Base-by-base conservation (phyloP, 805 yeast genomes). In the Saccharomycopsis synnaedendra region DNA sequence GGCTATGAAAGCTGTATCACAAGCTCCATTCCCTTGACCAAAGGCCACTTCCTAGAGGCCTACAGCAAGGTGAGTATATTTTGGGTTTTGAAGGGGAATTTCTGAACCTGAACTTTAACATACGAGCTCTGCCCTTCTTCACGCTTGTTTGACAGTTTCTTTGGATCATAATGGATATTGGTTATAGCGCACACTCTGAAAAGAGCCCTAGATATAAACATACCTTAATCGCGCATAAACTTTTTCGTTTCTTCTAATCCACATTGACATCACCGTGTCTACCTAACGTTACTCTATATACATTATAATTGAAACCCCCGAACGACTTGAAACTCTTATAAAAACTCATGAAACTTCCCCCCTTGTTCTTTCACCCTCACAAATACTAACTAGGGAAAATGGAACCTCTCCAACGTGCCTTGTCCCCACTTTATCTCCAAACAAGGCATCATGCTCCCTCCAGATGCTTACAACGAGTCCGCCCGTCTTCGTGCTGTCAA, bases 391-490 rank as follows among this genome's bases (percentile, higher is more conserved):
- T 36, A 47, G 51, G 81, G 80, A 3, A 73, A 70, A 54, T 70
- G 76, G 75, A 76, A 77, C 49, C 57, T 79, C 5, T 74, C 82
- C 0, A 64, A 64, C 19, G 72, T 80, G 3, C 69, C 72, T 2
- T 65, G 78, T 45, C 90, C 90, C 0, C 62, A 71, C 0, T 74
- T 80, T 52, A 68, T 77, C 48, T 27, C 28, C 4, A 58, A 65
- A 27, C 64, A 60, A 5, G 75, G 76, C 3, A 63, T 76, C 45
- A 65, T 81, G 64, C 66, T 69, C 32, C 78, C 89, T 0, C 90
- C 90, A 0, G 76, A 71, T 28, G 67, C 76, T 41, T 70, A 70
- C 54, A 62, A 70, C 42, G 88, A 82, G 55, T 54, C 61, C 1
- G 52, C 60, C 8, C 63, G 85, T 45, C 57, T 67, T 27, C 67